Evolutionary conservation across 805 yeast genomes (phyloP).

Genomic region (Wickerhamomyces bisporus): DNA sequence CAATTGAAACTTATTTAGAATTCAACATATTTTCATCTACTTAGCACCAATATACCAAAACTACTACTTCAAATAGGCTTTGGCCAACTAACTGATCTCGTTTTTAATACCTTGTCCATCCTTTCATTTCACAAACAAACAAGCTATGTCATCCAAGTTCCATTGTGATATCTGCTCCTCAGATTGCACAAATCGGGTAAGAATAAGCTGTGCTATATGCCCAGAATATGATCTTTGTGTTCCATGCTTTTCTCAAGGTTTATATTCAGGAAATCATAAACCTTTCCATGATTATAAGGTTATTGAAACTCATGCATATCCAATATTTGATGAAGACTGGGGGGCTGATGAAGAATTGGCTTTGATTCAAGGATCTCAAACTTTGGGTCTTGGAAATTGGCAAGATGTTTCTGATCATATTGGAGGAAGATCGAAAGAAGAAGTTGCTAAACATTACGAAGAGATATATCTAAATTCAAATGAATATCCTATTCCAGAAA

Average conservation of each 20-base stretch:
- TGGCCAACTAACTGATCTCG: no score
- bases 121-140: no score
- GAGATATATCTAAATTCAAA: constrained; percentile 62
- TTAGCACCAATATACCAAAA: no score
- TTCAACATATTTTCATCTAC: no score
- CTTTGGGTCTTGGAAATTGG: constrained; percentile 94
- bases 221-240: constrained; percentile 96
- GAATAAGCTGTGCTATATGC: constrained; percentile 90
- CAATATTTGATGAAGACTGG: constrained; percentile 87
- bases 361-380: constrained; percentile 86
- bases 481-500: constrained; percentile 85
- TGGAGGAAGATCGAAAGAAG: constrained; percentile 88
- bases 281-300: constrained; percentile 93
- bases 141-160: constrained; percentile 35
- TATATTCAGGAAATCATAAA: constrained; percentile 75
- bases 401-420: constrained; percentile 96
- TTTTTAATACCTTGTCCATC: no score
- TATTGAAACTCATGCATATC: constrained; percentile 91
- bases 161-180: constrained; percentile 97
- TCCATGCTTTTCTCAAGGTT: constrained; percentile 89
- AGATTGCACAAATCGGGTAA: constrained; percentile 88
- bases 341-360: constrained; percentile 97
- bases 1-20: no score
- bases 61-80: no score
- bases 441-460: constrained; percentile 80